These are phyloP conservation scores for Daldinia sp. DNA, from an alignment of 2,329 filamentous ascomycete species.

Conservation along the genomic window DNA sequence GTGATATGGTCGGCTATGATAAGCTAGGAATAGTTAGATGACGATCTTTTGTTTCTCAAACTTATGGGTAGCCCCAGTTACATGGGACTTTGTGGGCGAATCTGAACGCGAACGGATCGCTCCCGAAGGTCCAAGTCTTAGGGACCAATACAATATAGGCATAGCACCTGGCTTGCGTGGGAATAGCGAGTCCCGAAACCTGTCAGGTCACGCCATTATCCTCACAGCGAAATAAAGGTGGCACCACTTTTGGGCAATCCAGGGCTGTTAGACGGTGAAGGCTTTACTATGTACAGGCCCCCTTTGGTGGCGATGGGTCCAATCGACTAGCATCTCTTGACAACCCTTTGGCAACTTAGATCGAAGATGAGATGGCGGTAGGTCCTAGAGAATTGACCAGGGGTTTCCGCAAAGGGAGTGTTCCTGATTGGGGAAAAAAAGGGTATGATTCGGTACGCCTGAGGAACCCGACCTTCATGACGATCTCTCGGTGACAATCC, in stretches of 20 bases:
- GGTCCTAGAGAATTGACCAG: not conserved
- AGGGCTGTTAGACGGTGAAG: conserved; percentile 37
- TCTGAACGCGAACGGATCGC: conserved; percentile 40
- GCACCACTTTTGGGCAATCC: conserved; percentile 39
- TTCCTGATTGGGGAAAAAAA: conserved; percentile 34
- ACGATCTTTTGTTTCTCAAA: conserved; percentile 39
- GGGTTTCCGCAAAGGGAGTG: conserved; percentile 27
- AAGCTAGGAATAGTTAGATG: conserved; percentile 36
- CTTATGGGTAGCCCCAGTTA: conserved; percentile 33
- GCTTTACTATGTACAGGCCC: conserved; percentile 23
- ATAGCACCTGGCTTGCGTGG: conserved; percentile 30
- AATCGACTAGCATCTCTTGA: conserved; percentile 38
- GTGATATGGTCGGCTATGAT: conserved; percentile 37
- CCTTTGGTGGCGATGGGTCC: conserved; percentile 34
- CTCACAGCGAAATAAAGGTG: conserved; percentile 40
- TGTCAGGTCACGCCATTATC: conserved; percentile 41
- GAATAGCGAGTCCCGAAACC: conserved; percentile 39
- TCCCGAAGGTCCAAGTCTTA: conserved; percentile 36
- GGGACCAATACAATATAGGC: conserved; percentile 32
- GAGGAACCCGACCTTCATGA: conserved; percentile 29
- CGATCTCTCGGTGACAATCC: conserved; percentile 36
- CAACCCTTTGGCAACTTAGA: conserved; percentile 40
- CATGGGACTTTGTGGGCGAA: conserved; percentile 37
- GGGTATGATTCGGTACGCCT: conserved; percentile 37
- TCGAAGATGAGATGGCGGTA: conserved; percentile 41